phyloP scores from a whole-genome alignment of 1,139 yeast species.

The Debaryomyces coudertii region DNA sequence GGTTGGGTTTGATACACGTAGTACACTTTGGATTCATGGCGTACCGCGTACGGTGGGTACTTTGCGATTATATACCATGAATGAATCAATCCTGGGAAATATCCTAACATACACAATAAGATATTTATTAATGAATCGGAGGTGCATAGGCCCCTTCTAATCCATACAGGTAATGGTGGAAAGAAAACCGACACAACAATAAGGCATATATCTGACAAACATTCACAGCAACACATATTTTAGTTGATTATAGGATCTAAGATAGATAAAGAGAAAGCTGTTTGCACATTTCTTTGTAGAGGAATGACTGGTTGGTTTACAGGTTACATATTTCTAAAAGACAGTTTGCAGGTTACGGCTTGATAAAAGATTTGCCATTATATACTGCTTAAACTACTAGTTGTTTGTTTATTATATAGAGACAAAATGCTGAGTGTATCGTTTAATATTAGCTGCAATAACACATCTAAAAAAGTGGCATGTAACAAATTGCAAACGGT shows the following conservation, averaged over 20 bases:
- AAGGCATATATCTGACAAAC: constrained; percentile 54
- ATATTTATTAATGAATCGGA: constrained; percentile 64
- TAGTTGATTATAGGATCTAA: background rate
- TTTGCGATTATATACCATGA: constrained; percentile 65
- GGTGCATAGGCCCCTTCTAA: constrained; percentile 67
- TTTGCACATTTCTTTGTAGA: background rate
- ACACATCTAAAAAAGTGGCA: constrained; percentile 28
- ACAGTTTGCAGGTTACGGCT: constrained; percentile 2
- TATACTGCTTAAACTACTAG: background rate
- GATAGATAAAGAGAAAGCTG: background rate
- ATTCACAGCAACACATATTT: constrained; percentile 23
- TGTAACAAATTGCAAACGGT: constrained; percentile 30
- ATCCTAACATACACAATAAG: constrained; percentile 60
- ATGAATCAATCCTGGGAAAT: constrained; percentile 70
- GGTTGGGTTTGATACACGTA: constrained; percentile 30
- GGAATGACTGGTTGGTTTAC: constrained; percentile 3
- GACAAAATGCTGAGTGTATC: constrained; percentile 28
- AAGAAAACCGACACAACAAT: constrained; percentile 62
- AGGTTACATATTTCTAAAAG: background rate
- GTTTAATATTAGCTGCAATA: constrained; percentile 26
- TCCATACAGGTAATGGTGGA: constrained; percentile 76
- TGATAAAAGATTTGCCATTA: constrained; percentile 4
- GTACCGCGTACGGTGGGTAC: constrained; percentile 36
- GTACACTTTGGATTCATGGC: constrained; percentile 32
- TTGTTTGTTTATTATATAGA: background rate